These are phyloP conservation scores for Skeletonema potamos DNA, from an alignment of 108 stramenopile species.

Conservation along the genomic window DNA sequence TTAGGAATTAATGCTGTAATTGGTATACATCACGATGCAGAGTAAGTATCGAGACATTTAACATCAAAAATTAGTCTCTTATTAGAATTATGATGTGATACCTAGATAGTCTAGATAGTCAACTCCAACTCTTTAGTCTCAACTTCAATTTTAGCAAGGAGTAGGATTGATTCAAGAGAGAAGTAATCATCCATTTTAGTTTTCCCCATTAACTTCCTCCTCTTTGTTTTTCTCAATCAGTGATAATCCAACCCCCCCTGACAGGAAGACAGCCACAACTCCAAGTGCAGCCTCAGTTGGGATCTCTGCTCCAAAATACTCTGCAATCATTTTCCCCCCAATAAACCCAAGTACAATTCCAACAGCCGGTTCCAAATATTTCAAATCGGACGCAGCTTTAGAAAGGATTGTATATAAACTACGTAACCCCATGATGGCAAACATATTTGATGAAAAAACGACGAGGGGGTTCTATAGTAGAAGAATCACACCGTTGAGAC, in stretches of 20 bases:
- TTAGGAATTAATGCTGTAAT: too few relatives aligned
- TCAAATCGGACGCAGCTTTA: constrained; percentile 88
- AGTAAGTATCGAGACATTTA: background rate
- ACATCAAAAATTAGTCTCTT: background rate
- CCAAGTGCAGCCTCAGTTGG: constrained; percentile 73
- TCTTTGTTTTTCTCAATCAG: constrained; percentile 48
- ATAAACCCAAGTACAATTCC: constrained; percentile 93
- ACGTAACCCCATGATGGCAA: constrained; percentile 94
- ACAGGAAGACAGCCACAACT: constrained; percentile 69
- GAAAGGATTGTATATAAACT: constrained; percentile 91
- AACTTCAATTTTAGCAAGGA: background rate
- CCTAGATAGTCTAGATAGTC: background rate
- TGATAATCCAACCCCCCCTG: constrained; percentile 67
- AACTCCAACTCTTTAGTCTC: background rate
- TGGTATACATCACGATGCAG: background rate
- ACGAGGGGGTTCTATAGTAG: constrained; percentile 86
- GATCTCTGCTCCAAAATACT: constrained; percentile 74
- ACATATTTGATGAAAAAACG: constrained; percentile 95
- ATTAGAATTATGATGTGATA: background rate
- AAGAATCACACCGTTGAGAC: background rate
- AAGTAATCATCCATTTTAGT: background rate
- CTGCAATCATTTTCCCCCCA: constrained; percentile 89
- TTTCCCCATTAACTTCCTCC: constrained; percentile 10
- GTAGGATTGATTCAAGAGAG: background rate
- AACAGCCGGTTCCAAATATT: constrained; percentile 92